Conservation (phyloP, 208 protist genomes). For the Naegleria lovaniensis region DNA sequence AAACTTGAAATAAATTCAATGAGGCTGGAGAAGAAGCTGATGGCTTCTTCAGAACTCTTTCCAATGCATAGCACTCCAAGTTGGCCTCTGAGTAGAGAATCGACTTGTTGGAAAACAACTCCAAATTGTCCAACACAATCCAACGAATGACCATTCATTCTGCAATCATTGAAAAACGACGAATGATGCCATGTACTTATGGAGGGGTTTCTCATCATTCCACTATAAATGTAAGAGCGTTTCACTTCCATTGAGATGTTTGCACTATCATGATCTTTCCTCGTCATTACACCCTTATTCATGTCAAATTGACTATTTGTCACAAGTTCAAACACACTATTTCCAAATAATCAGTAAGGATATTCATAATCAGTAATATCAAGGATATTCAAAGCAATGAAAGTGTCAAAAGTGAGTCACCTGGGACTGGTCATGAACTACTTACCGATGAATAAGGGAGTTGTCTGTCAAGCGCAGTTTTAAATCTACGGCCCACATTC, state of each 20-base stretch:
- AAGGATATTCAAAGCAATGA: too few relatives aligned
- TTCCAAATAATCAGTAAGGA: too few relatives aligned
- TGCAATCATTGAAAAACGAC: conserved; percentile 71
- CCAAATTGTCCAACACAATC: conserved; percentile 53
- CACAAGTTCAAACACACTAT: background rate
- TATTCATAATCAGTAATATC: too few relatives aligned
- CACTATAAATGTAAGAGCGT: conserved; percentile 67
- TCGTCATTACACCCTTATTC: background rate
- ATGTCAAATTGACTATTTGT: background rate
- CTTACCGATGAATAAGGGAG: conserved; percentile 62
- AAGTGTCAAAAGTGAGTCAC: too few relatives aligned
- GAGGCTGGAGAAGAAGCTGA: background rate
- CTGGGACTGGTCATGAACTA: background rate
- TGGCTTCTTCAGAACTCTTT: background rate
- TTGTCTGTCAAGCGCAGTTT: conserved; percentile 70
- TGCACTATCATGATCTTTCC: background rate
- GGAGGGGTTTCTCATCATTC: conserved; percentile 73
- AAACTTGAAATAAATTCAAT: background rate
- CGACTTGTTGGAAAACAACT: conserved; percentile 71
- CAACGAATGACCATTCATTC: conserved; percentile 58
- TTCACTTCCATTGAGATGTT: background rate
- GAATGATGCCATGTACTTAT: conserved; percentile 65
- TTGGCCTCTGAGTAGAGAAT: conserved; percentile 66
- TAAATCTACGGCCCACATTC: conserved; percentile 77
- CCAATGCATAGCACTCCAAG: conserved; percentile 66